These are phyloP conservation scores for Ascochyta clinopodiicola DNA, from an alignment of 2,329 filamentous ascomycete genomes.

Conservation along the genomic window DNA sequence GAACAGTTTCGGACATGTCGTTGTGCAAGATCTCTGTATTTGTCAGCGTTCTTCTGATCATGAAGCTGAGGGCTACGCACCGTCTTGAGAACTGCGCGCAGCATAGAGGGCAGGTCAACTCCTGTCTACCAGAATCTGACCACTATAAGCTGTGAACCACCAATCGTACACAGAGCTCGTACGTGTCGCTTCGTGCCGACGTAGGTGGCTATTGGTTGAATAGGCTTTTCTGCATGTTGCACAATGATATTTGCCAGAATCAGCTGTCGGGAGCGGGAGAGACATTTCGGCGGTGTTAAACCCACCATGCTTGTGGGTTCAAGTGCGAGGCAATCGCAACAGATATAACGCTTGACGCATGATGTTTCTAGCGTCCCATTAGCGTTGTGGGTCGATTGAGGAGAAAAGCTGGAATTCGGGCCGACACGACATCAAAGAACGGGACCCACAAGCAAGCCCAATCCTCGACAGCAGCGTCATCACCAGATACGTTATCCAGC, in stretches of 20 bases:
- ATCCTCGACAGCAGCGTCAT: no score
- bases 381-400: no score
- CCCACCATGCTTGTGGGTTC: no score
- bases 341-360: no score
- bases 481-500: no score
- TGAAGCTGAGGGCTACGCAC: not conserved
- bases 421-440: no score
- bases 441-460: no score
- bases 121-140: constrained; percentile 1
- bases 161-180: not conserved
- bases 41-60: not conserved
- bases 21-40: constrained; percentile 10
- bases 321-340: no score
- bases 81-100: constrained; percentile 4
- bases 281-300: no score
- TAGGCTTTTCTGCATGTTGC: constrained; percentile 5
- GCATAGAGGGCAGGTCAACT: constrained; percentile 5
- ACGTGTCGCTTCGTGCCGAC: constrained; percentile 9
- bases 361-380: no score
- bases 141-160: not conserved
- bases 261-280: not conserved
- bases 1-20: constrained; percentile 12
- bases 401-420: no score
- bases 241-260: not conserved
- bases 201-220: constrained; percentile 8